Evolutionary conservation across 2,329 filamentous ascomycete genomes (phyloP).

Genomic region (Epichloe sylvatica): DNA sequence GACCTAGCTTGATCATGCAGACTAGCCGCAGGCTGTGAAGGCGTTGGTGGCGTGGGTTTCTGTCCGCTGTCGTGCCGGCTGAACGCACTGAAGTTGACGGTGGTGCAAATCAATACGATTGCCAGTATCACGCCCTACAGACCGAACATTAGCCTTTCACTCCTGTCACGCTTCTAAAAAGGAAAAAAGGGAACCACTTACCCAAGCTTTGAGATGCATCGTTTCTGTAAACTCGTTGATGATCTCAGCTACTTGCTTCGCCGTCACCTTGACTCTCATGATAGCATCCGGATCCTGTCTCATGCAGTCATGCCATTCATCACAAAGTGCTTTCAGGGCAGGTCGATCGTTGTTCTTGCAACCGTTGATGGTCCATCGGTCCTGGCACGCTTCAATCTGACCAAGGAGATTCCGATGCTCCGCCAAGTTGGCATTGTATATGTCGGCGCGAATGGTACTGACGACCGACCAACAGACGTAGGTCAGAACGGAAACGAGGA

Average conservation of each 20-base stretch:
- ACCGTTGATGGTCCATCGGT: constrained; percentile 60
- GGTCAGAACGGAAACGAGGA: constrained; percentile 39
- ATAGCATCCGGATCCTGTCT: constrained; percentile 64
- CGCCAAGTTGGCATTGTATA: constrained; percentile 55
- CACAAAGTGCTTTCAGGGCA: constrained; percentile 58
- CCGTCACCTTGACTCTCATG: constrained; percentile 66
- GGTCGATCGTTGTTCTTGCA: constrained; percentile 56
- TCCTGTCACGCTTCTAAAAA: too few species aligned
- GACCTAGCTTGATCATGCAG: constrained; percentile 12
- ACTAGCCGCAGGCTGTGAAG: constrained; percentile 7
- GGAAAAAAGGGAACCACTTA: constrained; percentile 18
- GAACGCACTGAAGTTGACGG: constrained; percentile 38
- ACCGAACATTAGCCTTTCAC: not conserved
- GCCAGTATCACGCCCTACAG: constrained; percentile 36
- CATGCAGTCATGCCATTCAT: constrained; percentile 80
- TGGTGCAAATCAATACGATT: constrained; percentile 32
- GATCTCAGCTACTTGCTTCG: constrained; percentile 79
- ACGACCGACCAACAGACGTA: constrained; percentile 60
- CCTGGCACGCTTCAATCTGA: constrained; percentile 59
- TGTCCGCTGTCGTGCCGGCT: constrained; percentile 9
- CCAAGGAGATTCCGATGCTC: constrained; percentile 55
- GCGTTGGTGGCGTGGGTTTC: not conserved
- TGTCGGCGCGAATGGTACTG: constrained; percentile 57
- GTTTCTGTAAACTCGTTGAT: constrained; percentile 88
- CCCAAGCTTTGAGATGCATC: constrained; percentile 67